Evolutionary conservation across 164 flowering plant genomes (phyloP), one percentile per base, ranked within the genome.

Genomic region (Vitis riparia): DNA sequence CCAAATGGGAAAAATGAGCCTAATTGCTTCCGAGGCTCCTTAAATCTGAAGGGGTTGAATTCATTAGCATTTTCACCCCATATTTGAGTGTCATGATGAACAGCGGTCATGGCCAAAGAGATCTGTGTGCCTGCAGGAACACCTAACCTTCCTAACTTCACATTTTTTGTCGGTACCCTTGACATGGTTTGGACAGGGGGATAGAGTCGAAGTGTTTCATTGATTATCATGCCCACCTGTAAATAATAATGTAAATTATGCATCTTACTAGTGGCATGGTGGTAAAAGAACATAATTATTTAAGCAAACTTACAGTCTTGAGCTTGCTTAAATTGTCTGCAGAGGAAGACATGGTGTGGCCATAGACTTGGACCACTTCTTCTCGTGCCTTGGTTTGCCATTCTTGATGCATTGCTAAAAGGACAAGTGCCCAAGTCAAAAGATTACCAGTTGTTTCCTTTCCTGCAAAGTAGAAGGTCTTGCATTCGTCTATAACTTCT

Each of bases 381-480:
- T 82, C 78, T 9, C 85, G 76, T 0, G 84, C 87, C 63, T 76
- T 78, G 68, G 8, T 55, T 63, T 83, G 89, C 87, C 89, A 85
- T 51, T 85, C 89, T 61, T 75, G 85, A 70, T 85, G 83, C 71
- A 68, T 17, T 37, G 82, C 82, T 53, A 23, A 1, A 23, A 23
- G 27, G 27, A 23, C 1, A 1, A 23, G 27, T 23, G 27, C 27
- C 27, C 27, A 91, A 9, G 89, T 86, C 75, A 91, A 58, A 6
- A 83, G 68, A 73, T 83, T 83, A 12, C 87, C 93, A 49, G 80
- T 89, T 17, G 92, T 91, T 71, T 89, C 97, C 71, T 88, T 87
- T 56, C 90, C 91, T 6, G 91, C 90, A 64, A 90, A 86, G 83
- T 89, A 87, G 68, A 90, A 87, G 50, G 90, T 87, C 83, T 89